Conservation (phyloP, 441 rosid genomes). For the Manihot esculenta region DNA sequence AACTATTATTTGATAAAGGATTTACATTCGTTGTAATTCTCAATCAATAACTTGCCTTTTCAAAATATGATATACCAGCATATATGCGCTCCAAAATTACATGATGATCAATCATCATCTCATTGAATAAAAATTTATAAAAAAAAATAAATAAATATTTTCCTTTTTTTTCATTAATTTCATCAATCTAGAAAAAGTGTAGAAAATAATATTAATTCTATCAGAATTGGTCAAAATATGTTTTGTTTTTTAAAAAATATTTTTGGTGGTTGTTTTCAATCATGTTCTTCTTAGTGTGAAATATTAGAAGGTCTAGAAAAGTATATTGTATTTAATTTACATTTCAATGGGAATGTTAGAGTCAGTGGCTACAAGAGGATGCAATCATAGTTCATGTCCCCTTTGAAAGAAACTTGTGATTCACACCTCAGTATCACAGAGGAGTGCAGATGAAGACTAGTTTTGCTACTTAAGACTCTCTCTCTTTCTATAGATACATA, state of each 20-base stretch:
- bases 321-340: slow-evolving; percentile 12
- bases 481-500: background rate
- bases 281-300: slow-evolving; percentile 21
- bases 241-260: too few relatives aligned
- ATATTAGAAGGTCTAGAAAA: slow-evolving; percentile 25
- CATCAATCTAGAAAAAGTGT: slow-evolving; percentile 17
- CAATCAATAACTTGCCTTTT: slow-evolving; percentile 24
- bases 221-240: slow-evolving; percentile 21
- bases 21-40: slow-evolving; percentile 13
- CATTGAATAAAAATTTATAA: slow-evolving; percentile 28
- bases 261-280: slow-evolving; percentile 22
- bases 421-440: slow-evolving; percentile 39
- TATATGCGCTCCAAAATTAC: slow-evolving; percentile 28
- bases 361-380: slow-evolving; percentile 31
- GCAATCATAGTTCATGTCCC: slow-evolving; percentile 49
- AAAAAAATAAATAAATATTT: background rate
- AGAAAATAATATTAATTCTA: background rate
- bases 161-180: background rate
- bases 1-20: background rate
- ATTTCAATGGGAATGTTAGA: slow-evolving; percentile 29
- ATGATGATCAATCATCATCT: slow-evolving; percentile 46
- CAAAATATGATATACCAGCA: slow-evolving; percentile 9
- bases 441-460: slow-evolving; percentile 43
- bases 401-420: slow-evolving; percentile 46
- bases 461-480: too few relatives aligned